phyloP scores from a whole-genome alignment of 2,329 filamentous ascomycete genomes.

The Trichoderma sp. region DNA sequence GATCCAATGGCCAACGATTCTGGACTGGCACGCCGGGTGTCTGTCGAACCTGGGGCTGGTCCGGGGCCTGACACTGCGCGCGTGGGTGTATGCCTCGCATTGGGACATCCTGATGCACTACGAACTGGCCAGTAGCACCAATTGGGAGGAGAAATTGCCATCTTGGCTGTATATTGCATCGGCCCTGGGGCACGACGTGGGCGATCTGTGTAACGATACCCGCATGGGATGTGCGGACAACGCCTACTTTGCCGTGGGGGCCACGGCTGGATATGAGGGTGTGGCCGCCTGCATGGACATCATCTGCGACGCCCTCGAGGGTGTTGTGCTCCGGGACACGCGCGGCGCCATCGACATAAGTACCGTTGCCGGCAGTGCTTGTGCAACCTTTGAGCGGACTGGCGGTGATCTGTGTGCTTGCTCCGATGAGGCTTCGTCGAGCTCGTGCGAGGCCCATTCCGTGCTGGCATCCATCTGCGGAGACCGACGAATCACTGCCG shows the following conservation, averaged over 20 bases:
- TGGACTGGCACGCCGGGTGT: slow-evolving; percentile 14
- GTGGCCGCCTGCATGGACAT: slow-evolving; percentile 16
- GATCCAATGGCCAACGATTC: neutral
- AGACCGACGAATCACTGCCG: neutral
- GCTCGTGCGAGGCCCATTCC: neutral
- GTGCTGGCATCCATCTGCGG: slow-evolving; percentile 1
- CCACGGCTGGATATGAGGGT: slow-evolving; percentile 10
- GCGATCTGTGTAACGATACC: slow-evolving; percentile 6
- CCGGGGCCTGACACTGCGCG: slow-evolving; percentile 2
- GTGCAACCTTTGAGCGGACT: slow-evolving; percentile 12
- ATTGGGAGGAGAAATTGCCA: slow-evolving; percentile 2
- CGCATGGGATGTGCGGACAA: slow-evolving; percentile 7
- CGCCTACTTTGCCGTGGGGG: slow-evolving; percentile 8
- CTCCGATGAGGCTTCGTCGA: neutral
- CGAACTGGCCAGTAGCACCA: neutral
- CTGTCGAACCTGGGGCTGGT: slow-evolving; percentile 1
- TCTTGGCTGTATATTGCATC: slow-evolving; percentile 7
- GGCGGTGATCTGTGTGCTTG: slow-evolving; percentile 8
- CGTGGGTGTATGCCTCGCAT: neutral
- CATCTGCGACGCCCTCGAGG: slow-evolving; percentile 10
- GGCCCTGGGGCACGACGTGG: slow-evolving; percentile 1
- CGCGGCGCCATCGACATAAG: slow-evolving; percentile 2
- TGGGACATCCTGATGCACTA: slow-evolving; percentile 16
- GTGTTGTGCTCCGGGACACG: slow-evolving; percentile 3
- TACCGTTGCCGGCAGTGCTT: neutral